Percentiles rank a stretch among this genome's conserved stretches.
Conservation (phyloP, 306 rosid species). For the Begonia peltatifolia region DNA sequence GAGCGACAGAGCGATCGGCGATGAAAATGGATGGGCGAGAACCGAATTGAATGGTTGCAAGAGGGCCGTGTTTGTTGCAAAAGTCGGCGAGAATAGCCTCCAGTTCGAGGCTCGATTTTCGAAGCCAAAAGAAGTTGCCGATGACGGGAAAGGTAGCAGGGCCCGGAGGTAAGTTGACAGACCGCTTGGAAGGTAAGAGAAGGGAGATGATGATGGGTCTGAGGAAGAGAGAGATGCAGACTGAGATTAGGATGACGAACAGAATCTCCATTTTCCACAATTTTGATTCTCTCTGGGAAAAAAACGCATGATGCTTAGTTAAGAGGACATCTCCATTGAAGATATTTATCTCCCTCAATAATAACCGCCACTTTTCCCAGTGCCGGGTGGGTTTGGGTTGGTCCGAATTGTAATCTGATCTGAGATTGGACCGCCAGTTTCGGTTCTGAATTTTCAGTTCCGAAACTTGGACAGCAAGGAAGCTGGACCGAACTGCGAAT, state of each 20-base stretch:
- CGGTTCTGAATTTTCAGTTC: no score
- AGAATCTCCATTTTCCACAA: slow-evolving; percentile 3
- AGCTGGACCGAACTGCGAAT: no score
- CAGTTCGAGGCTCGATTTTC: not conserved
- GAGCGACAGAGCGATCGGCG: slow-evolving; percentile 2
- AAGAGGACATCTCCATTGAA: no score
- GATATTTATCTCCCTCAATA: no score
- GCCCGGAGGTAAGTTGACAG: slow-evolving; percentile 2
- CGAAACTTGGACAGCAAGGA: no score
- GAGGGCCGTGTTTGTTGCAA: not conserved
- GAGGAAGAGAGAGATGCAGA: not conserved
- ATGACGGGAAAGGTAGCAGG: not conserved
- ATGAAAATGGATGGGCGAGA: not conserved
- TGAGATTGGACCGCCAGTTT: no score
- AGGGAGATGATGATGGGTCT: not conserved
- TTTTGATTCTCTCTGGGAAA: not conserved
- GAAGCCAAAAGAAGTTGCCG: not conserved
- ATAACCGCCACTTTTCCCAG: no score
- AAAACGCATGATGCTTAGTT: no score
- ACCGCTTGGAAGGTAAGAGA: not conserved
- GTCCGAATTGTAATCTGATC: no score
- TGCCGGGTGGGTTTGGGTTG: no score
- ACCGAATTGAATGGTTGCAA: slow-evolving; percentile 2
- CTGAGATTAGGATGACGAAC: not conserved
- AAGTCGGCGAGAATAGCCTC: not conserved